Evolutionary conservation across 495 filamentous ascomycete genomes (phyloP).

Genomic region (Viridothelium virens): DNA sequence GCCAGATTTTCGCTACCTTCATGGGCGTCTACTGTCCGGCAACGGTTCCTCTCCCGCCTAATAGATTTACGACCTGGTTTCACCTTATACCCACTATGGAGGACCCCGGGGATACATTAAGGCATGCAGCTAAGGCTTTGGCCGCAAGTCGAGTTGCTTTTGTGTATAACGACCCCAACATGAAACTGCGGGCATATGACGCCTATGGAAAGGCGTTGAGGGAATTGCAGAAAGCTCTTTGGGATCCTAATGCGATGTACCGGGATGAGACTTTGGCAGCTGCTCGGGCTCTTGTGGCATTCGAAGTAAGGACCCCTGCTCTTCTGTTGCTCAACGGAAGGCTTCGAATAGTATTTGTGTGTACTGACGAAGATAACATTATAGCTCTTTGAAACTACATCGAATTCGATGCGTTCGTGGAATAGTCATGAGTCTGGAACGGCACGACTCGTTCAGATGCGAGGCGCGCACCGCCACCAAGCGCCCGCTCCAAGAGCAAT

Average conservation of each 20-base stretch:
- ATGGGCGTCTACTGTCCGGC: background rate
- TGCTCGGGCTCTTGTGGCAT: background rate
- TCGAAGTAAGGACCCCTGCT: background rate
- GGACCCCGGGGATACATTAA: background rate
- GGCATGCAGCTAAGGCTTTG: background rate
- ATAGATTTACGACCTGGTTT: background rate
- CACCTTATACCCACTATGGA: background rate
- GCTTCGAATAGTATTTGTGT: background rate
- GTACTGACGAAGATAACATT: background rate
- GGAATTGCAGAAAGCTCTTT: conserved; percentile 8
- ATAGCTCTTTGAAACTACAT: background rate
- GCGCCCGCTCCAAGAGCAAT: background rate
- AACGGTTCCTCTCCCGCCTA: background rate
- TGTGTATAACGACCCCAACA: background rate
- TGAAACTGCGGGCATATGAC: background rate
- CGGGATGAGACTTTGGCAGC: conserved; percentile 8
- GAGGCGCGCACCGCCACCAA: background rate
- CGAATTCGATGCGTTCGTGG: conserved; percentile 6
- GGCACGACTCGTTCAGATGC: conserved; percentile 2
- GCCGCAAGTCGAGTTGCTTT: background rate
- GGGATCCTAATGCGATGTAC: conserved; percentile 7
- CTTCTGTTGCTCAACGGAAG: background rate
- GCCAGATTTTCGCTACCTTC: background rate
- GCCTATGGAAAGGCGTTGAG: conserved; percentile 3
- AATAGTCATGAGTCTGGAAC: conserved; percentile 8